phyloP scores from a whole-genome alignment of 495 filamentous ascomycete species.

The Penicillium salamii region DNA sequence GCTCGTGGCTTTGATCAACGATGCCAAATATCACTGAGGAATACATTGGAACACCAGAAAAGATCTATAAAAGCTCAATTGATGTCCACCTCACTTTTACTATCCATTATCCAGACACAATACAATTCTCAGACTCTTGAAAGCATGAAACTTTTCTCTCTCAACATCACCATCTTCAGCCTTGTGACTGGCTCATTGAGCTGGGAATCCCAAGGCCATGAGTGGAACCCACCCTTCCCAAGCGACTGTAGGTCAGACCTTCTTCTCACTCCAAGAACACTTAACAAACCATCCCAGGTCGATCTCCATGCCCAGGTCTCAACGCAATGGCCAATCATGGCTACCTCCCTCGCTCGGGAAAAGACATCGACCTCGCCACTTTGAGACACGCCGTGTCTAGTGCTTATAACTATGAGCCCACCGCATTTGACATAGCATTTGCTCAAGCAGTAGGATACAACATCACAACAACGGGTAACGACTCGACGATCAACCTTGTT shows the following conservation, averaged over 20 bases:
- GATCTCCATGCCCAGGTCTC: constrained; percentile 19
- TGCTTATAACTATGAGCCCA: constrained; percentile 18
- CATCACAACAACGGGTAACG: constrained; percentile 14
- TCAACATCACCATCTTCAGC: background rate
- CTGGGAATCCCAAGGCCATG: background rate
- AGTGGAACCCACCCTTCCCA: background rate
- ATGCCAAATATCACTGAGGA: no score
- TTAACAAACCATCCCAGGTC: background rate
- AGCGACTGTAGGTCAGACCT: background rate
- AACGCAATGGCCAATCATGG: constrained; percentile 20
- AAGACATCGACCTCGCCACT: constrained; percentile 15
- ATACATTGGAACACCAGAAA: background rate
- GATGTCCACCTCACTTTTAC: background rate
- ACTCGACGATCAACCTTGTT: constrained; percentile 9
- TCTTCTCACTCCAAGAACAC: background rate
- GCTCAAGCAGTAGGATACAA: constrained; percentile 15
- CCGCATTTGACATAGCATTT: constrained; percentile 23
- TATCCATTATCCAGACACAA: background rate
- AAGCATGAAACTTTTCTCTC: background rate
- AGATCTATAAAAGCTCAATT: background rate
- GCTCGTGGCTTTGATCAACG: background rate
- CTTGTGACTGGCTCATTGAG: background rate
- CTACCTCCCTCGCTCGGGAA: constrained; percentile 16
- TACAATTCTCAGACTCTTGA: background rate
- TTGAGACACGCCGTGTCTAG: constrained; percentile 10